These are phyloP conservation scores for Aspergillus mulundensis DNA, from an alignment of 495 filamentous ascomycete genomes.

Conservation along the genomic window DNA sequence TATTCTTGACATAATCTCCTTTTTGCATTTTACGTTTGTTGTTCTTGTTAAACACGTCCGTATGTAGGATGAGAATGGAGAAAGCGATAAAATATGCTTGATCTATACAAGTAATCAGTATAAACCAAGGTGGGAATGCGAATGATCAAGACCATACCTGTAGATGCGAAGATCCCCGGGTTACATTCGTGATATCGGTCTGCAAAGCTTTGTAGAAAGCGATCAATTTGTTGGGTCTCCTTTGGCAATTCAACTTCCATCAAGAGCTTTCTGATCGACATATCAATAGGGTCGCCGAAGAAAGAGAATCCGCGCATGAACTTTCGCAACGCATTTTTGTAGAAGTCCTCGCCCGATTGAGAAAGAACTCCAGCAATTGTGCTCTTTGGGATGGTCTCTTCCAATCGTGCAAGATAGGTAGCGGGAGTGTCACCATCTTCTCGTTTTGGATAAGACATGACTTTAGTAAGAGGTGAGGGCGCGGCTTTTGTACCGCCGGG, in stretches of 20 bases:
- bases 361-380: constrained; percentile 76
- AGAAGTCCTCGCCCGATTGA: constrained; percentile 81
- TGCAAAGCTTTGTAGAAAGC: constrained; percentile 88
- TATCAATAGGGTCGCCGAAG: constrained; percentile 94
- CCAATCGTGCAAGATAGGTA: constrained; percentile 77
- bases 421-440: constrained; percentile 87
- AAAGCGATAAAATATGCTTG: constrained; percentile 98
- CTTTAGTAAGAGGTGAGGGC: constrained; percentile 65
- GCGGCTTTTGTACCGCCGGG: constrained; percentile 44
- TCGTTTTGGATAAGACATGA: constrained; percentile 70
- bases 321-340: constrained; percentile 74
- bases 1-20: constrained; percentile 91
- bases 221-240: constrained; percentile 97
- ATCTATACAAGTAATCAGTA: constrained; percentile 43
- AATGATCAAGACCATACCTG: constrained; percentile 41
- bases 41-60: constrained; percentile 98
- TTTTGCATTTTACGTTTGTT: constrained; percentile 99
- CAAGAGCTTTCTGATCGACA: constrained; percentile 90
- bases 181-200: constrained; percentile 99
- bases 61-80: constrained; percentile 92
- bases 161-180: constrained; percentile 83
- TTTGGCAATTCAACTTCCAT: constrained; percentile 97
- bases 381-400: constrained; percentile 71
- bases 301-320: constrained; percentile 94
- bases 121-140: constrained; percentile 5